Evolutionary conservation across 306 rosid genomes (phyloP), one percentile per base, ranked within the genome.

Genomic region (Begonia peltatifolia): DNA sequence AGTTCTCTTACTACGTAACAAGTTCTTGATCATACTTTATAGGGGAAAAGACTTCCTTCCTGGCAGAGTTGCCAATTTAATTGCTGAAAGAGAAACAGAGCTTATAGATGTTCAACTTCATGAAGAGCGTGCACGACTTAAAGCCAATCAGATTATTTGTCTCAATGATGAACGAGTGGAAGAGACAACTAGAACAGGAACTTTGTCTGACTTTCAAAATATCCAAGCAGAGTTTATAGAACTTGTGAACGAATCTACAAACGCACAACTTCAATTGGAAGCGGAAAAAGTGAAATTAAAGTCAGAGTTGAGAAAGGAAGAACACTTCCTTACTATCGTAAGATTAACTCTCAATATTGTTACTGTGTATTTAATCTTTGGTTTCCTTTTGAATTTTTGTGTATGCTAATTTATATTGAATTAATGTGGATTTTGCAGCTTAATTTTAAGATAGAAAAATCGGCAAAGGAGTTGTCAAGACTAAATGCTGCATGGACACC

Each of bases 11-110:
- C 74, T 87, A 51, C 87, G 87, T 41, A 83, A 87, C 63, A 87
- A 87, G 69, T 83, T 69, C 63, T 51, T 74, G 44, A 76, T 87
- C 41, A 54, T 83, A 73, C 81, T 87, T 49, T 83, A 80, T 57
- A 75, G 90, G 67, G 96, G 96, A 63, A 78, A 87, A 51, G 96
- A 87, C 72, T 83, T 80, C 73, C 82, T 87, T 68, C 94, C 96
- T 13, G 54, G 46, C 43, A 60, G 56, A 57, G 74, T 83, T 53
- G 71, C 81, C 35, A 66, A 66, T 42, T 72, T 78, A 68, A 72
- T 87, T 58, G 63, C 69, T 41, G 65, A 58, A 67, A 79, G 94
- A 73, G 96, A 84, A 70, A 48, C 14, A 17, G 85, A 81, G 71
- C 92, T 84, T 61, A 64, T 57, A 55, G 66, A 63, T 63, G 75